A percentile compares a stretch with the other conserved stretches of the same genome.
Conservation (phyloP, 2,329 filamentous ascomycete genomes). For the Arthrobotrys sinensis region DNA sequence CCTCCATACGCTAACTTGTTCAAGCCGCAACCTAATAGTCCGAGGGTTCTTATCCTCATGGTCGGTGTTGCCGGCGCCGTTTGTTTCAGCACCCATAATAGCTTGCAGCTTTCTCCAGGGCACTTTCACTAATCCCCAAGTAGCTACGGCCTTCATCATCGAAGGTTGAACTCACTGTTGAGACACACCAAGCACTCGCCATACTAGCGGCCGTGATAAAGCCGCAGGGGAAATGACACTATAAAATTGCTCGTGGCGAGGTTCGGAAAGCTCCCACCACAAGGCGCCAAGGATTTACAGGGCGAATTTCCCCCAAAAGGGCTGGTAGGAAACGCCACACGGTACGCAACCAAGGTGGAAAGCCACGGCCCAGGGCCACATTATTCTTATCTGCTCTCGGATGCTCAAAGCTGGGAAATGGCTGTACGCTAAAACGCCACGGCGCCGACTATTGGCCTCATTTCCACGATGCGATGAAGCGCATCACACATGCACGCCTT, state of each 20-base stretch:
- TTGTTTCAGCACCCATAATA: conserved; percentile 26
- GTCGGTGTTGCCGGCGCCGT: conserved; percentile 48
- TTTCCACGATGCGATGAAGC: conserved; percentile 58
- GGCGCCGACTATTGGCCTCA: conserved; percentile 47
- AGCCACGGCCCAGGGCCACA: conserved; percentile 16
- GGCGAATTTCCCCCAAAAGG: conserved; percentile 24
- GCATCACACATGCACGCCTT: conserved; percentile 41
- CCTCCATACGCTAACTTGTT: conserved; percentile 32
- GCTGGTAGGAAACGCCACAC: conserved; percentile 29
- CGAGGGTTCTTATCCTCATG: conserved; percentile 24
- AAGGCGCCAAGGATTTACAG: conserved; percentile 26
- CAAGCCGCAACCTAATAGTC: conserved; percentile 19
- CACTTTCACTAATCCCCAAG: neutral
- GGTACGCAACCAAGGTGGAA: conserved; percentile 20
- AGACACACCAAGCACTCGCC: conserved; percentile 23
- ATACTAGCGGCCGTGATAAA: conserved; percentile 41
- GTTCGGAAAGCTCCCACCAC: conserved; percentile 15
- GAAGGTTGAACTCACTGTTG: conserved; percentile 19
- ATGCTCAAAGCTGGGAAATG: conserved; percentile 15
- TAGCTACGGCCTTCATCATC: conserved; percentile 24
- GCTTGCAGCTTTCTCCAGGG: conserved; percentile 18
- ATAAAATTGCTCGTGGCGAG: conserved; percentile 44
- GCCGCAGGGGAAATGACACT: conserved; percentile 31
- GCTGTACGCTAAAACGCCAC: conserved; percentile 47
- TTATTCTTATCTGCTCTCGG: conserved; percentile 20